A percentile compares a stretch with the other conserved stretches of the same genome.
Evolutionary conservation across 2,329 filamentous ascomycete genomes (phyloP).

Genomic region (Blastomyces gilchristii): DNA sequence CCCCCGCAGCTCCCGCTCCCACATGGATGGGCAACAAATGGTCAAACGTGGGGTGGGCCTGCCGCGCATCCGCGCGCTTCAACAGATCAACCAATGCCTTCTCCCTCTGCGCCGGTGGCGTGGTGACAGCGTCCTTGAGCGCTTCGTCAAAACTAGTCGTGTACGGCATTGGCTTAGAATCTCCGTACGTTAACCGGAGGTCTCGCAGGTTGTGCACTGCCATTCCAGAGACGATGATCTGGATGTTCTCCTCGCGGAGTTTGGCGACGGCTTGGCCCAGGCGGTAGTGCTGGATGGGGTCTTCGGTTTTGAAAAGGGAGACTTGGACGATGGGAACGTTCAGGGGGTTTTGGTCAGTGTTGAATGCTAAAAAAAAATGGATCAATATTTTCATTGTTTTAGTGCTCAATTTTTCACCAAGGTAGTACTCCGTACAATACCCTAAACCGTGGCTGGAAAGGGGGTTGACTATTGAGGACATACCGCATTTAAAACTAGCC

Average conservation of each 20-base stretch:
- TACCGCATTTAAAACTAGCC: constrained; percentile 52
- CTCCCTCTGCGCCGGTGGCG: constrained; percentile 34
- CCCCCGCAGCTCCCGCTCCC: constrained; percentile 45
- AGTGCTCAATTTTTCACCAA: background rate
- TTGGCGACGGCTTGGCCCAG: constrained; percentile 56
- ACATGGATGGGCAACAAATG: constrained; percentile 55
- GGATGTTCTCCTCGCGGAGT: constrained; percentile 57
- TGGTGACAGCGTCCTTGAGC: constrained; percentile 53
- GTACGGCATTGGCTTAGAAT: constrained; percentile 45
- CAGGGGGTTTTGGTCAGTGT: constrained; percentile 51
- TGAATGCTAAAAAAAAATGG: constrained; percentile 42
- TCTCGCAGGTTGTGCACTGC: constrained; percentile 61
- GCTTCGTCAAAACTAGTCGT: constrained; percentile 56
- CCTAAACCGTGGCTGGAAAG: background rate
- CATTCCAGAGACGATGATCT: constrained; percentile 65
- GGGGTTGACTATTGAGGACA: constrained; percentile 15
- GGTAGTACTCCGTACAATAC: background rate
- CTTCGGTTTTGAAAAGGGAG: constrained; percentile 55
- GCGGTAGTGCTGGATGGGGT: constrained; percentile 55
- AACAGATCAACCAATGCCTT: constrained; percentile 39
- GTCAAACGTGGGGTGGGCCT: constrained; percentile 55
- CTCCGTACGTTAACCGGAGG: constrained; percentile 37
- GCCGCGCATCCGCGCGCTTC: constrained; percentile 44
- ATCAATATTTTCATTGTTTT: background rate
- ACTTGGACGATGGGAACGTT: constrained; percentile 62